These are phyloP conservation scores for Neurospora crassa DNA, from an alignment of 2,329 filamentous ascomycete species.

Conservation along the genomic window DNA sequence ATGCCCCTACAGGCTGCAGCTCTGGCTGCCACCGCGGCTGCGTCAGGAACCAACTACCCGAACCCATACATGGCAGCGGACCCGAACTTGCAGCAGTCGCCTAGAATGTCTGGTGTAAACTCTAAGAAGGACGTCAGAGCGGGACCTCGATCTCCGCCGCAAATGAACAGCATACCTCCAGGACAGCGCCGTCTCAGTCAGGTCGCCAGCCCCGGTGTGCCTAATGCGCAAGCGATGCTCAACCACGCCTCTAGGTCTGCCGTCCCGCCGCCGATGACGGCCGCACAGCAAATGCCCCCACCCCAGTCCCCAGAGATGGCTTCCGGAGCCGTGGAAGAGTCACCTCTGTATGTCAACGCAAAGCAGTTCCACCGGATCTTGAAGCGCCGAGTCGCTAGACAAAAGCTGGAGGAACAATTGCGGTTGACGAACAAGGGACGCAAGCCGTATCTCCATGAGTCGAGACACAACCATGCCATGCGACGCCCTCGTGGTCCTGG, in stretches of 20 bases:
- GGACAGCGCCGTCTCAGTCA: constrained; percentile 64
- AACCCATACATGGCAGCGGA: constrained; percentile 56
- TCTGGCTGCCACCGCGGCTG: constrained; percentile 85
- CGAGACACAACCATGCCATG: constrained; percentile 97
- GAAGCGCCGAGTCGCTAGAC: constrained; percentile 84
- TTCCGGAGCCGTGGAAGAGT: constrained; percentile 68
- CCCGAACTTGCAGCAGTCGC: constrained; percentile 62
- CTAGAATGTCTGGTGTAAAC: constrained; percentile 59
- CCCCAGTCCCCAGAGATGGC: constrained; percentile 74
- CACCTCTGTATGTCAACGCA: constrained; percentile 93
- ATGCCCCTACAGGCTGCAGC: constrained; percentile 84
- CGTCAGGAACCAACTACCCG: constrained; percentile 70
- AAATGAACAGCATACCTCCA: constrained; percentile 50
- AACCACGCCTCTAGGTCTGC: constrained; percentile 49
- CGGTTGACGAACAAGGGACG: constrained; percentile 88
- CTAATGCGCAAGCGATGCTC: constrained; percentile 67
- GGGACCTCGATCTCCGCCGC: constrained; percentile 64
- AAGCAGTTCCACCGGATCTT: constrained; percentile 98
- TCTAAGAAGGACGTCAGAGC: constrained; percentile 61
- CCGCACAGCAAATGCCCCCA: constrained; percentile 56
- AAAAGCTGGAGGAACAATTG: constrained; percentile 86
- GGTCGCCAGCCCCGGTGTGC: constrained; percentile 64
- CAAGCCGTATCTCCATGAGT: constrained; percentile 96
- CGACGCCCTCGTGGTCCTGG: constrained; percentile 85
- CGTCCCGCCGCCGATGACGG: constrained; percentile 50